These are phyloP conservation scores for Passalora sequoiae DNA, from an alignment of 2,329 filamentous ascomycete species.

Conservation along the genomic window DNA sequence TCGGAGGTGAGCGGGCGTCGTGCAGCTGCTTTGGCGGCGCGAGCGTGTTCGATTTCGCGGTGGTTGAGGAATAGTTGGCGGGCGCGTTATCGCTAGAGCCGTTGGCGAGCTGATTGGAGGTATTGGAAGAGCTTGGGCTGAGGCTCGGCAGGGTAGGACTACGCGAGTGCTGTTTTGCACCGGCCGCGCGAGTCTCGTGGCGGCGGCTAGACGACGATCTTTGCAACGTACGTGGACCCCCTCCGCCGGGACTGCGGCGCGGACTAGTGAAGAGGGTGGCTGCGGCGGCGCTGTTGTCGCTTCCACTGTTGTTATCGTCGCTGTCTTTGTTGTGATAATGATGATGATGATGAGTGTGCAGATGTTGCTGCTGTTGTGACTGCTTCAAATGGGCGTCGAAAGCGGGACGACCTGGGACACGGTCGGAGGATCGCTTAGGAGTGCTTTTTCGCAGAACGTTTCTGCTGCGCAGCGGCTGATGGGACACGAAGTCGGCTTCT, in stretches of 20 bases:
- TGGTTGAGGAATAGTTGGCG: constrained; percentile 2
- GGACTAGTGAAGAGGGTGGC: not conserved
- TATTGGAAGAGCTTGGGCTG: constrained; percentile 3
- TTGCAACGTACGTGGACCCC: constrained; percentile 5
- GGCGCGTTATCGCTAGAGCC: constrained; percentile 2
- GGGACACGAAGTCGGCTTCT: not conserved
- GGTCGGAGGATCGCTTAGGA: not conserved
- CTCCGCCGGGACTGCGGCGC: not conserved
- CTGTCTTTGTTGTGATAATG: not conserved
- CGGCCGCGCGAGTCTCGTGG: not conserved
- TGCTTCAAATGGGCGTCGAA: not conserved
- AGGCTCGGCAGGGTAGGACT: constrained; percentile 4
- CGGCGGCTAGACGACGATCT: not conserved
- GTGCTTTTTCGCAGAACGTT: not conserved
- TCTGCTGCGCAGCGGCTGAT: not conserved
- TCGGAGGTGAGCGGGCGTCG: constrained; percentile 20
- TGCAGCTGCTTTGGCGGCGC: constrained; percentile 4
- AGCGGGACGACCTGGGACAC: not conserved
- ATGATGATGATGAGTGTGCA: not conserved
- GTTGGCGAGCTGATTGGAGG: constrained; percentile 1
- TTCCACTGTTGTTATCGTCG: constrained; percentile 1
- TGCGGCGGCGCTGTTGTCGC: constrained; percentile 2
- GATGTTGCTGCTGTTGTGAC: not conserved
- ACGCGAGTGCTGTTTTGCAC: not conserved
- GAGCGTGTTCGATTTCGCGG: constrained; percentile 5